phyloP scores from a whole-genome alignment of 768 basidiomycete species.

The Multifurca ochricompacta region DNA sequence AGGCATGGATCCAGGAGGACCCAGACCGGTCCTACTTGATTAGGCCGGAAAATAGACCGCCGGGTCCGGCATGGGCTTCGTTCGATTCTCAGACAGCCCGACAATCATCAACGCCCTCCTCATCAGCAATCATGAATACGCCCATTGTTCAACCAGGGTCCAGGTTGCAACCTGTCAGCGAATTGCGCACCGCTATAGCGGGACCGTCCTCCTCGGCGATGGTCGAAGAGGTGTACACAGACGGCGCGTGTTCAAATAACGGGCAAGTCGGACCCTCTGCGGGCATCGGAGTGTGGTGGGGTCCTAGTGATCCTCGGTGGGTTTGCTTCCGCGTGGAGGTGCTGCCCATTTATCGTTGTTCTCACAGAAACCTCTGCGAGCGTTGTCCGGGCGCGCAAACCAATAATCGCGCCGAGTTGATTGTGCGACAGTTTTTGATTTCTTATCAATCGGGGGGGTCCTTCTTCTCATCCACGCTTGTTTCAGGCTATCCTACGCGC shows the following conservation, averaged over 20 bases:
- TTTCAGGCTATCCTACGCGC: slow-evolving; percentile 77
- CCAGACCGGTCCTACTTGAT: neutral
- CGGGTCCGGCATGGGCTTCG: neutral
- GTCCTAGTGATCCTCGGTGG: slow-evolving; percentile 53
- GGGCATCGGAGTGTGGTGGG: slow-evolving; percentile 91
- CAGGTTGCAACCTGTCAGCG: neutral
- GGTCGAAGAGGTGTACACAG: slow-evolving; percentile 58
- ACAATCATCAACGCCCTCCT: neutral
- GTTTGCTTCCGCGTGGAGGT: slow-evolving; percentile 14
- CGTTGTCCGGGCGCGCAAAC: slow-evolving; percentile 78
- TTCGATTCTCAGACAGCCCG: neutral
- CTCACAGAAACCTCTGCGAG: slow-evolving; percentile 67
- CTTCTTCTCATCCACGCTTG: neutral
- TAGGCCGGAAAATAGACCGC: neutral
- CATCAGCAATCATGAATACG: neutral
- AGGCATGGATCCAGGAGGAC: slow-evolving; percentile 38
- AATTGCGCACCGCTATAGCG: no score
- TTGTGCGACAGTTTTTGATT: slow-evolving; percentile 46
- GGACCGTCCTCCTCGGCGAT: slow-evolving; percentile 24
- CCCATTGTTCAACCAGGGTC: neutral
- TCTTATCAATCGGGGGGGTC: neutral
- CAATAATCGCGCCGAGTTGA: slow-evolving; percentile 83
- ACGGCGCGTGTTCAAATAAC: slow-evolving; percentile 84
- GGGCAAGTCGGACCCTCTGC: slow-evolving; percentile 60
- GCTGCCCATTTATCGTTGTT: neutral